Base-by-base conservation (phyloP, 495 filamentous ascomycete species). In the Lasiosphaeria ovina region DNA sequence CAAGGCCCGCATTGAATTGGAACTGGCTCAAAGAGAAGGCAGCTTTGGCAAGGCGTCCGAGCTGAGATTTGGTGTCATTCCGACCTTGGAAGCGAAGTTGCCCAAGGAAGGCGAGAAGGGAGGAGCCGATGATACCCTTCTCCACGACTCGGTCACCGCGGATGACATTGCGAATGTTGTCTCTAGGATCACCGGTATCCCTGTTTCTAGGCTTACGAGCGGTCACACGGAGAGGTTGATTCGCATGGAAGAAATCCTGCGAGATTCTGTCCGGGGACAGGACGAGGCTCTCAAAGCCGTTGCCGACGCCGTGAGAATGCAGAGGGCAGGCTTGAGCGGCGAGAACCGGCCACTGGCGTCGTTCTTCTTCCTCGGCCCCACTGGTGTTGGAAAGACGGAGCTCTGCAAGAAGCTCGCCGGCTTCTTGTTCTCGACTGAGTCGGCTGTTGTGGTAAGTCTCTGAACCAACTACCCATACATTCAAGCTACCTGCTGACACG, bases 281-380 rank as follows among this genome's bases (percentile, higher is more conserved):
- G 93, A 98, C 65, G 92, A 97, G 68, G 94, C 94, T 5, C 82
- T 98, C 9, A 86, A 85, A 51, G 90, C 93, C 17, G 93, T 97
- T 17, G 85, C 93, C 42, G 92, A 98, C 69, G 93, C 94, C 8
- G 92, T 98, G 16, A 83, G 94, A 17, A 90, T 96, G 85, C 94
- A 98, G 70, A 81, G 94, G 57, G 94, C 94, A 32, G 94, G 94
- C 8, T 81, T 98, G 35, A 92, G 87, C 63, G 90, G 91, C 31
- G 91, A 97, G 62, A 95, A 97, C 66, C 85, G 93, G 1, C 93
- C 94, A 1, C 77, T 96, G 8, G 94, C 93, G 2, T 92, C 87
- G 6, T 98, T 98, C 81, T 96, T 98, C 89, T 97, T 98, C 80
- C 82, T 98, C 16, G 94, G 94, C 0, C 94, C 94, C 6, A 98